Percentiles rank a stretch among this genome's conserved stretches.
Conservation (phyloP, 2,329 filamentous ascomycete species). For the Macrophomina phaseolina region DNA sequence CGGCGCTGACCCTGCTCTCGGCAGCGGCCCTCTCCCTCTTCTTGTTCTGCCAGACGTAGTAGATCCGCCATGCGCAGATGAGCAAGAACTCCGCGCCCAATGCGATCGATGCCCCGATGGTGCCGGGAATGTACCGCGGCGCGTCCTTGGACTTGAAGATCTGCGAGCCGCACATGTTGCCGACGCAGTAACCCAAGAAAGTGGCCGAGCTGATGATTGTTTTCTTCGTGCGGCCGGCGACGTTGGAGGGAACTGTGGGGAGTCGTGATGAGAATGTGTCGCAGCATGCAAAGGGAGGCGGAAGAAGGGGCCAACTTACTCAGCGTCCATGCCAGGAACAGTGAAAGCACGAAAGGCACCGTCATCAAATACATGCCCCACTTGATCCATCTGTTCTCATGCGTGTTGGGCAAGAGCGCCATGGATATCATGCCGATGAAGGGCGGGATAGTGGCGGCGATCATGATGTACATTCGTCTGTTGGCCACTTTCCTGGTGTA, state of each 20-base stretch:
- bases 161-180: conserved; percentile 56
- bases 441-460: conserved; percentile 37
- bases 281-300: neutral
- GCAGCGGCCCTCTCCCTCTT: conserved; percentile 33
- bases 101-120: conserved; percentile 47
- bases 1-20: conserved; percentile 44
- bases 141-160: conserved; percentile 54
- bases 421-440: conserved; percentile 44
- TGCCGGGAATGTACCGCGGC: conserved; percentile 53
- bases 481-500: conserved; percentile 28
- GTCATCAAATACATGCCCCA: conserved; percentile 46
- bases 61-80: conserved; percentile 47
- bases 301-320: conserved; percentile 21
- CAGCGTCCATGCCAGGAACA: conserved; percentile 43
- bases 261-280: neutral
- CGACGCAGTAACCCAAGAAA: conserved; percentile 55
- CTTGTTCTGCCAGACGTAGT: conserved; percentile 50
- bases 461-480: conserved; percentile 44
- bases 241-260: conserved; percentile 49
- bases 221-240: conserved; percentile 55
- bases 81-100: conserved; percentile 34
- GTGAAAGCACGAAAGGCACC: conserved; percentile 39
- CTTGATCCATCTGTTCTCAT: conserved; percentile 43
- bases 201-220: conserved; percentile 54
- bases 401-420: conserved; percentile 41